Conservation (phyloP, 2,329 filamentous ascomycete genomes). For the Colletotrichum musae region DNA sequence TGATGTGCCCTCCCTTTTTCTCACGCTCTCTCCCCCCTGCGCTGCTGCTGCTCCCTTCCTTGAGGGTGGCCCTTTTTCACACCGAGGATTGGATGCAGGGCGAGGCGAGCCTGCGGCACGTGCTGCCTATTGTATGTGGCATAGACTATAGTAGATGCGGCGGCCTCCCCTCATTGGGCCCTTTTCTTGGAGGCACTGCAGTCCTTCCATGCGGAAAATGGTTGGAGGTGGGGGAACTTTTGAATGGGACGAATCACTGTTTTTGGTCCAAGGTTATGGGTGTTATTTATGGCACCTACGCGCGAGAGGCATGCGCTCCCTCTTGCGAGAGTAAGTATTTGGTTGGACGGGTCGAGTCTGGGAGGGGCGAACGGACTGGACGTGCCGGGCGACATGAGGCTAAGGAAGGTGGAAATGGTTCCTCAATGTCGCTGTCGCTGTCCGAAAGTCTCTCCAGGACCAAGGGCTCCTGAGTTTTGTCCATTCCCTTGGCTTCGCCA, state of each 20-base stretch:
- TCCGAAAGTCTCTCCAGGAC: background rate
- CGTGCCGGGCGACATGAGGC: conserved; percentile 28
- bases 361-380: conserved; percentile 30
- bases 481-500: too few relatives aligned
- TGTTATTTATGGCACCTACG: conserved; percentile 18
- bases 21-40: background rate
- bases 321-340: background rate
- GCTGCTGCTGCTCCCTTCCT: background rate
- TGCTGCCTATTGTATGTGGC: conserved; percentile 8
- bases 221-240: conserved; percentile 11
- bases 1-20: background rate
- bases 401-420: background rate
- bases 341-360: conserved; percentile 18
- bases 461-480: background rate
- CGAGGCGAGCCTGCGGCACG: conserved; percentile 29
- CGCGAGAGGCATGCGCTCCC: background rate
- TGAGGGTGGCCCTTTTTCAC: conserved; percentile 12
- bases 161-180: conserved; percentile 24
- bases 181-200: background rate
- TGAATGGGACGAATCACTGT: conserved; percentile 12
- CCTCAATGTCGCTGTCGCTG: background rate
- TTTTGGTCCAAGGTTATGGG: conserved; percentile 1
- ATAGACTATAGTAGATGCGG: background rate
- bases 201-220: background rate
- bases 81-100: conserved; percentile 15